These are phyloP conservation scores for Huntiella abstrusa DNA, from an alignment of 2,329 filamentous ascomycete genomes.

Conservation along the genomic window DNA sequence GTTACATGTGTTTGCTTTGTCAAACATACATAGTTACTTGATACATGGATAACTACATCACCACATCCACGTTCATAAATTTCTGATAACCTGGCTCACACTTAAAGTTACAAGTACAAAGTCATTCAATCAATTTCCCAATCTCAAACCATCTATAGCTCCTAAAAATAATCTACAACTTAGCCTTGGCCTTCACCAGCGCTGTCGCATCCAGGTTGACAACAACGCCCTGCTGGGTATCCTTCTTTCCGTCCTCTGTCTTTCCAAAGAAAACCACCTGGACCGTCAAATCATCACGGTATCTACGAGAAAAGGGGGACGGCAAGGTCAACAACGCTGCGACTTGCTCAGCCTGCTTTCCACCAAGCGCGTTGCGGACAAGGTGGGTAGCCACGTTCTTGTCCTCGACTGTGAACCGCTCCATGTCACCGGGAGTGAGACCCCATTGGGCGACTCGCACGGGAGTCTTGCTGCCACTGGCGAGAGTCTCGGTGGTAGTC, in stretches of 20 bases:
- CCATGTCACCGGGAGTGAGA: conserved; percentile 50
- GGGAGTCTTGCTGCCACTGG: conserved; percentile 56
- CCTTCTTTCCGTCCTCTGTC: conserved; percentile 31
- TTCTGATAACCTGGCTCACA: no score
- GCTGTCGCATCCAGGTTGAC: conserved; percentile 70
- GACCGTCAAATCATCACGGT: conserved; percentile 88
- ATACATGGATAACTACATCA: no score
- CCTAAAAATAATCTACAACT: conserved; percentile 18
- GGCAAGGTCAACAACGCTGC: conserved; percentile 81
- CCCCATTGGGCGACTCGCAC: conserved; percentile 88
- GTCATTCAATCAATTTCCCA: no score
- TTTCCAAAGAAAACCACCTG: conserved; percentile 98
- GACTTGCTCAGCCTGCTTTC: conserved; percentile 82
- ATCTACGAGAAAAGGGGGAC: conserved; percentile 76
- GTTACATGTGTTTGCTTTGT: no score
- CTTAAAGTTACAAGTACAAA: no score
- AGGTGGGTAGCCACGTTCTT: conserved; percentile 93
- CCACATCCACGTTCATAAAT: no score
- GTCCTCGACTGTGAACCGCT: conserved; percentile 84
- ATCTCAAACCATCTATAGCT: neutral
- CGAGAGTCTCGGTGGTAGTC: conserved; percentile 46
- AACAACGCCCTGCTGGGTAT: conserved; percentile 35
- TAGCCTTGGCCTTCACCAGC: conserved; percentile 19
- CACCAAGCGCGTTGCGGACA: conserved; percentile 83
- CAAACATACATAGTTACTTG: no score